Conservation (phyloP, 805 yeast genomes). For the Saccharomycopsis fibuligera region DNA sequence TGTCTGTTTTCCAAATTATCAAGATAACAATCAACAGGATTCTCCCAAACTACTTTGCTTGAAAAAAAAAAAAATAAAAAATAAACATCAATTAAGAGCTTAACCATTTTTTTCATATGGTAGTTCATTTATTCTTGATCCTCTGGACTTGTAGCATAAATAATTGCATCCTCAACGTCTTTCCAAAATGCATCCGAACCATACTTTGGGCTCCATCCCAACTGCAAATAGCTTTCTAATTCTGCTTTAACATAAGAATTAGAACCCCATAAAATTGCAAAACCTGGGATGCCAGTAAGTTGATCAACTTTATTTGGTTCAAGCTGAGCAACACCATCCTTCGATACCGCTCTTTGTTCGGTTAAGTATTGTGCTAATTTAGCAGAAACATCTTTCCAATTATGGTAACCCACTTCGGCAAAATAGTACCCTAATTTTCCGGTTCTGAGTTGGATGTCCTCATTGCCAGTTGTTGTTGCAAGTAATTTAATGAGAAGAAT, state of each 20-base stretch:
- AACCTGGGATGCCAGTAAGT: constrained; percentile 21
- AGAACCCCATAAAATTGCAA: constrained; percentile 26
- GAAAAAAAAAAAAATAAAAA: no score
- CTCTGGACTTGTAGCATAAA: no score
- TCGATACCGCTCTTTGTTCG: constrained; percentile 20
- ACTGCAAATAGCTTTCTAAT: constrained; percentile 24
- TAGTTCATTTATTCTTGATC: no score
- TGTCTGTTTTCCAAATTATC: no score
- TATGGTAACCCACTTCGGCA: constrained; percentile 28
- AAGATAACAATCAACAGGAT: no score
- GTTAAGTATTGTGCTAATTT: constrained; percentile 24
- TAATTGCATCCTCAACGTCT: constrained; percentile 23
- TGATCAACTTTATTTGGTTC: constrained; percentile 21
- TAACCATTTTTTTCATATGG: no score
- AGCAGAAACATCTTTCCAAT: constrained; percentile 29
- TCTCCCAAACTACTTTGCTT: no score
- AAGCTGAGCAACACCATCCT: constrained; percentile 22
- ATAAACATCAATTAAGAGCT: no score
- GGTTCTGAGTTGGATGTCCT: constrained; percentile 25
- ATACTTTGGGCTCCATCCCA: constrained; percentile 29
- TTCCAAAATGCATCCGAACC: constrained; percentile 23
- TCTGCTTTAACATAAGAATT: constrained; percentile 28
- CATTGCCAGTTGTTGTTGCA: no score
- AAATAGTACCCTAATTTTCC: constrained; percentile 34
- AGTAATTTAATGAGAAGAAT: constrained; percentile 26